Evolutionary conservation across 495 filamentous ascomycete species (phyloP).

Genomic region (Daldinia concentrica): DNA sequence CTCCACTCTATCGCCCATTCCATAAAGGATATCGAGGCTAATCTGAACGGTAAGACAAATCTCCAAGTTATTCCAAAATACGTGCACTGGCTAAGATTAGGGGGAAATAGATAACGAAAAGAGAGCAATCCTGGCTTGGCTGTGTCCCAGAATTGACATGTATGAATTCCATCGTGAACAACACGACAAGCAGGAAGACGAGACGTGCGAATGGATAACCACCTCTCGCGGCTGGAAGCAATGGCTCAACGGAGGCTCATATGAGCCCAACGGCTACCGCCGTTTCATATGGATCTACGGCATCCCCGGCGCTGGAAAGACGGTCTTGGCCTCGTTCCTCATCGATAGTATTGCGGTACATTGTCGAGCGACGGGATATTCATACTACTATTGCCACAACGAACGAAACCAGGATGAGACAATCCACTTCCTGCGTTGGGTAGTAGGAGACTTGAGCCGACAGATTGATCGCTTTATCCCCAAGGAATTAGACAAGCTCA

Average conservation of each 20-base stretch:
- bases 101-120: constrained; percentile 15
- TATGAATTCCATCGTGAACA: constrained; percentile 35
- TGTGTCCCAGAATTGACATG: constrained; percentile 34
- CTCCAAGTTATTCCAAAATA: not conserved
- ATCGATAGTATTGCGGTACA: constrained; percentile 39
- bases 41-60: constrained; percentile 22
- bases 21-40: constrained; percentile 28
- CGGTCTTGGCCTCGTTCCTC: constrained; percentile 49
- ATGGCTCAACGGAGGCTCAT: constrained; percentile 27
- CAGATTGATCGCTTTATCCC: constrained; percentile 33
- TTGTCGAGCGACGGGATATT: constrained; percentile 32
- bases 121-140: constrained; percentile 26
- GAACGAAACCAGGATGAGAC: constrained; percentile 50
- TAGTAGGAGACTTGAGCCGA: constrained; percentile 47
- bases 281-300: constrained; percentile 53
- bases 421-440: constrained; percentile 41
- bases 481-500: constrained; percentile 11
- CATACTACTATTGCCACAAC: constrained; percentile 55
- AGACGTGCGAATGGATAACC: constrained; percentile 42
- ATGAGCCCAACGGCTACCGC: not conserved
- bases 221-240: constrained; percentile 16
- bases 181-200: constrained; percentile 34
- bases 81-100: not conserved
- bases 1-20: constrained; percentile 6
- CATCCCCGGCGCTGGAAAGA: constrained; percentile 57